Evolutionary conservation across 1,284 basidiomycete genomes (phyloP).

Genomic region (Melampsora larici-populina): DNA sequence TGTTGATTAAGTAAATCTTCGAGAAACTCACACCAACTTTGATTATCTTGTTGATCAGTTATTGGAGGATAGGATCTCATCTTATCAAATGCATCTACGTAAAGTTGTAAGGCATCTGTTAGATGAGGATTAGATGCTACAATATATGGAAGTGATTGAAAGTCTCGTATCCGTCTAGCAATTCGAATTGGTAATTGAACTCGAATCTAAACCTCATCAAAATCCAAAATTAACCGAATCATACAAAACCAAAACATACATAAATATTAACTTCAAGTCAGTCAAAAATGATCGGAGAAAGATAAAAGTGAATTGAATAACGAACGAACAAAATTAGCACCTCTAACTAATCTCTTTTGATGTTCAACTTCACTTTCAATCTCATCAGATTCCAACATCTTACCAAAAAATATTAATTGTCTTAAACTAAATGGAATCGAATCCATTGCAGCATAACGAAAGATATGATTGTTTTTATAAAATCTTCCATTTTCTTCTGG

Average conservation of each 20-base stretch:
- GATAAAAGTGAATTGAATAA: constrained; percentile 69
- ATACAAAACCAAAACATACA: background rate
- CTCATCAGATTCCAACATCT: constrained; percentile 41
- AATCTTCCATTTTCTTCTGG: background rate
- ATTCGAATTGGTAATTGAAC: constrained; percentile 82
- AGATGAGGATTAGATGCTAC: constrained; percentile 83
- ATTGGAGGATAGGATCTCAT: constrained; percentile 74
- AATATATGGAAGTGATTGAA: constrained; percentile 79
- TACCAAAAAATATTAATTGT: constrained; percentile 65
- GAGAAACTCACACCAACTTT: constrained; percentile 71
- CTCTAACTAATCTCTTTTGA: constrained; percentile 66
- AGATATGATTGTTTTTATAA: background rate
- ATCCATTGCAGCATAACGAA: background rate
- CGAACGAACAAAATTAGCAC: constrained; percentile 69
- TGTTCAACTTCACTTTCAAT: constrained; percentile 49
- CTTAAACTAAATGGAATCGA: constrained; percentile 57
- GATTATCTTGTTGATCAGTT: constrained; percentile 70
- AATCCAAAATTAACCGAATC: too few relatives aligned
- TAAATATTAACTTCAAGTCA: constrained; percentile 22
- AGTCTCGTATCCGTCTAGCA: constrained; percentile 78
- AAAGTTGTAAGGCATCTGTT: constrained; percentile 71
- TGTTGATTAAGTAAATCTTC: constrained; percentile 69
- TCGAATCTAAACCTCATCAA: constrained; percentile 59
- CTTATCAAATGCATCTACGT: constrained; percentile 60
- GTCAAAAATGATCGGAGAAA: constrained; percentile 50